A percentile compares a stretch with the other conserved stretches of the same genome.
These are phyloP conservation scores for Puccinia sorghi DNA, from an alignment of 1,284 basidiomycete species.

Conservation along the genomic window DNA sequence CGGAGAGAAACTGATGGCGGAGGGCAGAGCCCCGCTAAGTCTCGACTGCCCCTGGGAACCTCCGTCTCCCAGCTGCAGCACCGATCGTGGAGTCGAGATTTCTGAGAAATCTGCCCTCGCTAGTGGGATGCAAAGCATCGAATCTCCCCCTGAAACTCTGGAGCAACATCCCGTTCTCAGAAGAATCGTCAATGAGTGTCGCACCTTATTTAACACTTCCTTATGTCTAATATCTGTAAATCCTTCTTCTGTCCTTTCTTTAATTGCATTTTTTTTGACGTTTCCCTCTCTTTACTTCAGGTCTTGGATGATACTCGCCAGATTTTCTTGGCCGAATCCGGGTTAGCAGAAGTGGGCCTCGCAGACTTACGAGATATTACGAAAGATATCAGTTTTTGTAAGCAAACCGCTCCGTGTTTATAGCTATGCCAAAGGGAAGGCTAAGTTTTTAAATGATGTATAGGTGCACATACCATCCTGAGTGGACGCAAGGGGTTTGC, in stretches of 20 bases:
- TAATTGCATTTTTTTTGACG: neutral
- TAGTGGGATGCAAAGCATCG: neutral
- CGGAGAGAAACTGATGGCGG: slow-evolving; percentile 16
- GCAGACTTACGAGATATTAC: slow-evolving; percentile 21
- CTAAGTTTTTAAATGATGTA: neutral
- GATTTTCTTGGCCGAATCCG: slow-evolving; percentile 54
- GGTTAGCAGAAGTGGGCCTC: slow-evolving; percentile 22
- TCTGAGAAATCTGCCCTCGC: neutral
- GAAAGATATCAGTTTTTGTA: slow-evolving; percentile 35
- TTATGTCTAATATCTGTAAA: slow-evolving; percentile 54
- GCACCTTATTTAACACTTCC: slow-evolving; percentile 52
- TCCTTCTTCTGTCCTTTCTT: neutral
- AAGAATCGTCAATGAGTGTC: slow-evolving; percentile 53
- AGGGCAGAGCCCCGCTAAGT: slow-evolving; percentile 31
- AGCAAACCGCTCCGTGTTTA: neutral
- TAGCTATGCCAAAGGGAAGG: neutral
- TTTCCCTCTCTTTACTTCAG: slow-evolving; percentile 4
- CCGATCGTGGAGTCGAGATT: neutral
- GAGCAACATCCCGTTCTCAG: slow-evolving; percentile 52
- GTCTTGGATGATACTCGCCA: slow-evolving; percentile 55
- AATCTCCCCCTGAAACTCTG: slow-evolving; percentile 32
- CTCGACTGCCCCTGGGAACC: slow-evolving; percentile 28
- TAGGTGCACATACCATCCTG: slow-evolving; percentile 48
- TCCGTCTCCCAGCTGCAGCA: neutral
- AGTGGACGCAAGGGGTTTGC: slow-evolving; percentile 47